Evolutionary conservation across 106 monocot genomes (phyloP).

Genomic region (Dioscorea zingiberensis): DNA sequence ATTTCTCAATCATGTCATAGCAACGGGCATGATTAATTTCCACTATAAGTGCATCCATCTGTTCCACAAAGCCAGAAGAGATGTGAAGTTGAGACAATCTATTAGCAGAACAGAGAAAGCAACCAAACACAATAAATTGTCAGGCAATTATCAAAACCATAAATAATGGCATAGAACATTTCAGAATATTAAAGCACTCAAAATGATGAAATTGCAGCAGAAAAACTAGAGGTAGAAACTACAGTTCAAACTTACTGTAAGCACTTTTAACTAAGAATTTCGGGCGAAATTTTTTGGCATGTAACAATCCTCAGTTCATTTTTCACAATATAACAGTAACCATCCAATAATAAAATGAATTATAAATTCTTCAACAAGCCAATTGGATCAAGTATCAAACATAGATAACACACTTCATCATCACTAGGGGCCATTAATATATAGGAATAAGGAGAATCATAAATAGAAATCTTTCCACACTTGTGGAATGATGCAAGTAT

Average conservation of each 20-base stretch:
- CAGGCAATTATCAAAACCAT: no score
- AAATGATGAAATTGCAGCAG: not conserved
- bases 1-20: constrained; percentile 72
- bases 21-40: constrained; percentile 62
- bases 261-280: not conserved
- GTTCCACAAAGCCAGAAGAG: constrained; percentile 10
- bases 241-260: not conserved
- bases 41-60: constrained; percentile 63
- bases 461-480: no score
- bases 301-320: no score
- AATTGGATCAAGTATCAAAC: no score
- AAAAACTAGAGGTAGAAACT: not conserved
- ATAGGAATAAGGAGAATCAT: no score
- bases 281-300: no score
- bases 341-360: no score
- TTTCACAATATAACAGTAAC: no score
- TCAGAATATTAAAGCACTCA: not conserved
- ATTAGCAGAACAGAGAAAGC: not conserved
- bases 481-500: no score
- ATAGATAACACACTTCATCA: no score
- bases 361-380: no score
- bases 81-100: not conserved
- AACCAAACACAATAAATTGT: not conserved
- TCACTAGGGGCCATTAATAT: no score
- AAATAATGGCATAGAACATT: not conserved